Evolutionary conservation across 192 early-diverging fungal species (phyloP).

Genomic region (Coemansia sp.): DNA sequence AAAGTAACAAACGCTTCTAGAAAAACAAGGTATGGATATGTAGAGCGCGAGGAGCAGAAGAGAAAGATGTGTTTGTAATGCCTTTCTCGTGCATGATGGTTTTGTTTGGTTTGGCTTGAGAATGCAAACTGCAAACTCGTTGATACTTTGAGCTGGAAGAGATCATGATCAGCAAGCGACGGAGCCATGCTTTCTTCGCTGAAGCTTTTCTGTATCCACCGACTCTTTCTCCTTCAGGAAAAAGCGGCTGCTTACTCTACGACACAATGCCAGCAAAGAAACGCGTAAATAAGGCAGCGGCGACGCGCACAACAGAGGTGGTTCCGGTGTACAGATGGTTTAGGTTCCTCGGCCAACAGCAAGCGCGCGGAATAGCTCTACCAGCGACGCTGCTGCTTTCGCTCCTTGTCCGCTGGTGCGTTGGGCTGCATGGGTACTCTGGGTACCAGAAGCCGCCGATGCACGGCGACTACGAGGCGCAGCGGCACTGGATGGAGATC

Average conservation of each 20-base stretch:
- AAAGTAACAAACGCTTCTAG: too few relatives aligned
- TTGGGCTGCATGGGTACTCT: conserved; percentile 73
- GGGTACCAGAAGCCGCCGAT: conserved; percentile 73
- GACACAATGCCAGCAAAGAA: conserved; percentile 11
- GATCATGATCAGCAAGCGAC: too few relatives aligned
- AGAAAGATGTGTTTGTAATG: too few relatives aligned
- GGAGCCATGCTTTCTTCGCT: conserved; percentile 1
- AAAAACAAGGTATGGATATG: too few relatives aligned
- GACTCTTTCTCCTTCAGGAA: too few relatives aligned
- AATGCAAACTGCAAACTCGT: too few relatives aligned
- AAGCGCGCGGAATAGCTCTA: conserved; percentile 32
- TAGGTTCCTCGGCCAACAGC: conserved; percentile 32
- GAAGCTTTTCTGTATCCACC: too few relatives aligned
- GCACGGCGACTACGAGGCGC: conserved; percentile 96
- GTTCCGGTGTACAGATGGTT: conserved; percentile 40
- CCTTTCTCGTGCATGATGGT: too few relatives aligned
- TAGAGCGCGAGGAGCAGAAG: too few relatives aligned
- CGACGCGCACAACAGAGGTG: conserved; percentile 1
- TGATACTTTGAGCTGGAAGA: too few relatives aligned
- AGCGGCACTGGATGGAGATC: conserved; percentile 98
- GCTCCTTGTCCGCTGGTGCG: conserved; percentile 65
- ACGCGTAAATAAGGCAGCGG: not conserved
- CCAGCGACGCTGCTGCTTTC: conserved; percentile 50
- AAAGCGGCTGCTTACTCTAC: not conserved
- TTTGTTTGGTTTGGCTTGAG: too few relatives aligned